Base-by-base conservation (phyloP, 2,329 filamentous ascomycete species). In the Phialophora tarda region DNA sequence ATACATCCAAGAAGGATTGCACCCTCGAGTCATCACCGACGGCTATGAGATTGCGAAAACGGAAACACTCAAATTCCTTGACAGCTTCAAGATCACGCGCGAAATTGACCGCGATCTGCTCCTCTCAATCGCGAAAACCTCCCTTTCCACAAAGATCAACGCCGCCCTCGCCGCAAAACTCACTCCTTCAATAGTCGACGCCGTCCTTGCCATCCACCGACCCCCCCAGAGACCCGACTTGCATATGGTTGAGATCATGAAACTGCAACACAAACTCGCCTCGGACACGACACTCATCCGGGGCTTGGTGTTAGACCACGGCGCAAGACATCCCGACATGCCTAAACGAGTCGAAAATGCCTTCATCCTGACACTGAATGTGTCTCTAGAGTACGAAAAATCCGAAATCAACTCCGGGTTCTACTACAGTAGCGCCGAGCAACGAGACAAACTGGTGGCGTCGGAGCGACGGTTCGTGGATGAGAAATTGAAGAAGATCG, bases 161-260 rank as follows among this genome's bases (percentile, higher is more conserved):
- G 86, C 88, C 69, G 90, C 89, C 44, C 88, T 99, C 67, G 95
- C 95, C 58, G 89, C 93, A 77, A 91, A 93, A 78, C 88, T 99
- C 69, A 98, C 93, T 0, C 93, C 95, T 65, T 91, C 92, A 74
- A 97, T 99, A 75, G 95, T 98, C 75, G 95, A 99, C 78, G 91
- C 95, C 66, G 95, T 99, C 56, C 88, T 99, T 64, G 88, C 95
- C 71, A 99, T 99, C 78, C 93, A 97, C 83, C 86, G 93, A 78
- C 84, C 91, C 21, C 92, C 92, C 28, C 88, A 88, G 69, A 98
- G 98, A 83, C 96, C 96, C 64, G 95, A 99, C 81, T 81, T 99
- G 76, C 94, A 98, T 84, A 99, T 99, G 95, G 86, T 99, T 72
- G 95, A 99, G 82, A 98, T 99, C 75, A 99, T 99, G 95, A 98